Evolutionary conservation across 1,284 basidiomycete species (phyloP).

Genomic region (Singerocomus rubriflavus): DNA sequence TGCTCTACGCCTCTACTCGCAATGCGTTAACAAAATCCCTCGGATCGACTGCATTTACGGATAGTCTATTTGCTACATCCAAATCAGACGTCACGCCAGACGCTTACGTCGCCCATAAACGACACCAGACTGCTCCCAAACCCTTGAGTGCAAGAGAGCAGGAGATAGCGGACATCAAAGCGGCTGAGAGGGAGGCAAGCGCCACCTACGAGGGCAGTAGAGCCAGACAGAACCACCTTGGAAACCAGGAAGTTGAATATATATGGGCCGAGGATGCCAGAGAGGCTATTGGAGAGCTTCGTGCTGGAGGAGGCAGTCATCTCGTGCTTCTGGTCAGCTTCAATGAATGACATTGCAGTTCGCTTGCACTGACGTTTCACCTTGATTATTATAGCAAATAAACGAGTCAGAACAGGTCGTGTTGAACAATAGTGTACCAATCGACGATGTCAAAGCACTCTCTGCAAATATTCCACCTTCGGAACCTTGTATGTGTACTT

Average conservation of each 20-base stretch:
- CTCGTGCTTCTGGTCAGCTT: slow-evolving; percentile 60
- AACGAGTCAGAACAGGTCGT: slow-evolving; percentile 59
- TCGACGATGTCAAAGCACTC: slow-evolving; percentile 44
- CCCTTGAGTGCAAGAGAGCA: slow-evolving; percentile 80
- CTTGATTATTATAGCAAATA: slow-evolving; percentile 47
- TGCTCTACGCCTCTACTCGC: slow-evolving; percentile 89
- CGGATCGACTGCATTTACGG: slow-evolving; percentile 74
- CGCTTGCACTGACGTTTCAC: neutral
- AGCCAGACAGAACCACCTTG: slow-evolving; percentile 53
- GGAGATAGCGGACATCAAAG: slow-evolving; percentile 73
- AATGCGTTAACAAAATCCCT: slow-evolving; percentile 70
- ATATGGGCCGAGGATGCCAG: slow-evolving; percentile 63
- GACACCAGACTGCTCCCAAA: slow-evolving; percentile 71
- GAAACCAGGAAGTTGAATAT: slow-evolving; percentile 52
- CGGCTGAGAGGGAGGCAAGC: slow-evolving; percentile 61
- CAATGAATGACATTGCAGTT: neutral
- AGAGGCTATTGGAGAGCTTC: slow-evolving; percentile 59
- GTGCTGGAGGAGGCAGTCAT: slow-evolving; percentile 44
- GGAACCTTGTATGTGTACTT: slow-evolving; percentile 44
- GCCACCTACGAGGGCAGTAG: slow-evolving; percentile 56
- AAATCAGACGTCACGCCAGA: slow-evolving; percentile 63
- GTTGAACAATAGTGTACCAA: slow-evolving; percentile 34
- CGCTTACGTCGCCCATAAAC: slow-evolving; percentile 72
- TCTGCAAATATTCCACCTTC: slow-evolving; percentile 48
- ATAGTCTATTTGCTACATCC: slow-evolving; percentile 79